These are phyloP conservation scores for Marchantia polymorpha DNA, from an alignment of 225 moss, liverwort and hornwort species.

Conservation along the genomic window DNA sequence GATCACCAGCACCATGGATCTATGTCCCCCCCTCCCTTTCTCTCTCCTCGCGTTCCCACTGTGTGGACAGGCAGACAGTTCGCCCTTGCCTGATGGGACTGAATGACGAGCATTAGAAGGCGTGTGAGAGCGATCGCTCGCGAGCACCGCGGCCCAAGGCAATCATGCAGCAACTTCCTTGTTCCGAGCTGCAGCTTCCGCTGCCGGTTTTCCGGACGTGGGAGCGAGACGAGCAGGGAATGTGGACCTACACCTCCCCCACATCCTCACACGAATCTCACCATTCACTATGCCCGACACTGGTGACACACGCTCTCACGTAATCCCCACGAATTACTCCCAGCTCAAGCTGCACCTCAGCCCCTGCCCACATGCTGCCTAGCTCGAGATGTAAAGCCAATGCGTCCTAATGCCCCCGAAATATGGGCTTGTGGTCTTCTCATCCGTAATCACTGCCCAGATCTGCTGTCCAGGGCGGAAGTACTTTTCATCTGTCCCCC, in stretches of 20 bases:
- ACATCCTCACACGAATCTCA: not conserved
- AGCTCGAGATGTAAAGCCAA: too few species aligned
- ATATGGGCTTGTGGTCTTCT: too few species aligned
- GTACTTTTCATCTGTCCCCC: too few species aligned
- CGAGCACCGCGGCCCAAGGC: not conserved
- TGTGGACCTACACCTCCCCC: not conserved
- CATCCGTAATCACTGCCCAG: too few species aligned
- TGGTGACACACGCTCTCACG: slow-evolving; percentile 7
- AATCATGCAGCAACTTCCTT: not conserved
- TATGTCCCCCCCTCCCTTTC: not conserved
- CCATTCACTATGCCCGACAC: not conserved
- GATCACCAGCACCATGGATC: not conserved
- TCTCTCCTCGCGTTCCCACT: not conserved
- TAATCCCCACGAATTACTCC: slow-evolving; percentile 4
- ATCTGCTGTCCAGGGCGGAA: too few species aligned
- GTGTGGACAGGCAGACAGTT: not conserved
- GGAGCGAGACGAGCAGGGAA: not conserved
- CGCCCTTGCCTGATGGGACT: not conserved
- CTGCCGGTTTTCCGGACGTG: slow-evolving; percentile 3
- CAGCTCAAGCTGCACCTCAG: not conserved
- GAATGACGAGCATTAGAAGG: not conserved
- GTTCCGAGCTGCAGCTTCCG: not conserved
- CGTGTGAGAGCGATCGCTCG: too few species aligned
- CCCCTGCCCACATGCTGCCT: too few species aligned
- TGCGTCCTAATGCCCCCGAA: too few species aligned